Evolutionary conservation across 768 basidiomycete species (phyloP), one percentile per base, ranked within the genome.

Genomic region (Hygrocybe coccinea): DNA sequence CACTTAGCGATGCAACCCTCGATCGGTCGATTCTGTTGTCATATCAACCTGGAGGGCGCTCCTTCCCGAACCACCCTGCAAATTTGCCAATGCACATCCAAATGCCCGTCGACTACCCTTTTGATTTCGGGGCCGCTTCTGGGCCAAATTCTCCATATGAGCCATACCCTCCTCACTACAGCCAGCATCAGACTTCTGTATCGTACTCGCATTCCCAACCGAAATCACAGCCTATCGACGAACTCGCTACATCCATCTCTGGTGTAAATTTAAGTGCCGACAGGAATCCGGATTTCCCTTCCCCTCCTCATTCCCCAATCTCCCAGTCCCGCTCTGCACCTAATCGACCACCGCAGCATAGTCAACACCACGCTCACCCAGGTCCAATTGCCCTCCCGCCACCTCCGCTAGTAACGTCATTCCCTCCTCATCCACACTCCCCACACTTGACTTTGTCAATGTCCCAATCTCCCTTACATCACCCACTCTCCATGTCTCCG

Each of bases 321-420:
- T 36, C 29, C n/a, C 17, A 45, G 38, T 7, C 37, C 7, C 21
- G 14, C 25, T 36, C 54, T n/a, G 11, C 45, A 5, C 35, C 33
- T 5, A 34, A 38, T 56, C 59, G 24, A 58, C 46, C 44, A 60
- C 62, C 46, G 64, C 56, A 47, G 19, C 64, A 37, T 60, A 62
- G 37, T 65, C 69, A 58, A 37, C 51, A 62, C 7, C 74, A 75
- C 55, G 77, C 83, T 45, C 87, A 86, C 59, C 88, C 88, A 1
- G 87, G 86, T 1, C 83, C 81, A 2, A 89, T 90, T 50, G 69
- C 82, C 2, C 77, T 86, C 29, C 89, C 84, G 29, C 87, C 84
- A 1, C 83, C 79, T 1, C 78, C 75, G 21, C 65, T 71, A 14
- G 76, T 77, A 29, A 64, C 66, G 17, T 69, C 74, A 43, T 53